Evolutionary conservation across 2,329 filamentous ascomycete genomes (phyloP).

Genomic region (Diaporthe helianthi): DNA sequence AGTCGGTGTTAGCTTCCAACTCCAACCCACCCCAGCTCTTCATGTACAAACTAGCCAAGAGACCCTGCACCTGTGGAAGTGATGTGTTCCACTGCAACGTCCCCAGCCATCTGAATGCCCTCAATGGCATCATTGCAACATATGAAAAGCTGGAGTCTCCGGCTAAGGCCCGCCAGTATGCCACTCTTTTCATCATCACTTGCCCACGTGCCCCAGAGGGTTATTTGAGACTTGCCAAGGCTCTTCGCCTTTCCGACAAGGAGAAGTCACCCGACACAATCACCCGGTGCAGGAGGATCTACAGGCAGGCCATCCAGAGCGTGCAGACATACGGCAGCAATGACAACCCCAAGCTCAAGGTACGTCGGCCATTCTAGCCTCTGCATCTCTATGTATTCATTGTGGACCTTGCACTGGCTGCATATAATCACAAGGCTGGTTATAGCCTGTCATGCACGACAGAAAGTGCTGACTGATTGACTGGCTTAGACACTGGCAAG

Average conservation of each 20-base stretch:
- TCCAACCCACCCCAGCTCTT: not conserved
- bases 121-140: slow-evolving; percentile 6
- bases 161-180: slow-evolving; percentile 19
- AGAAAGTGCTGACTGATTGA: not conserved
- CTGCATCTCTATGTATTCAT: not conserved
- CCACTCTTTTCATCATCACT: slow-evolving; percentile 24
- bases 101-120: slow-evolving; percentile 12
- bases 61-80: slow-evolving; percentile 30
- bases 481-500: not conserved
- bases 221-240: slow-evolving; percentile 32
- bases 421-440: no score
- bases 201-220: slow-evolving; percentile 32
- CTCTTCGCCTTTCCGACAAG: slow-evolving; percentile 5
- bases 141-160: slow-evolving; percentile 11
- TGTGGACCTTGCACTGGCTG: not conserved
- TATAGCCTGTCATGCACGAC: not conserved
- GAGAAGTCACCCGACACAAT: not conserved
- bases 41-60: slow-evolving; percentile 28
- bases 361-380: not conserved
- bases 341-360: slow-evolving; percentile 23
- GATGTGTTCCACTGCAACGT: slow-evolving; percentile 8
- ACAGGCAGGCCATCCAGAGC: slow-evolving; percentile 23
- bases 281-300: slow-evolving; percentile 25
- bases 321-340: slow-evolving; percentile 21
- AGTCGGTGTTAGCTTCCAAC: not conserved